These are phyloP conservation scores for Microsporum canis DNA, from an alignment of 2,329 filamentous ascomycete species.

Conservation along the genomic window DNA sequence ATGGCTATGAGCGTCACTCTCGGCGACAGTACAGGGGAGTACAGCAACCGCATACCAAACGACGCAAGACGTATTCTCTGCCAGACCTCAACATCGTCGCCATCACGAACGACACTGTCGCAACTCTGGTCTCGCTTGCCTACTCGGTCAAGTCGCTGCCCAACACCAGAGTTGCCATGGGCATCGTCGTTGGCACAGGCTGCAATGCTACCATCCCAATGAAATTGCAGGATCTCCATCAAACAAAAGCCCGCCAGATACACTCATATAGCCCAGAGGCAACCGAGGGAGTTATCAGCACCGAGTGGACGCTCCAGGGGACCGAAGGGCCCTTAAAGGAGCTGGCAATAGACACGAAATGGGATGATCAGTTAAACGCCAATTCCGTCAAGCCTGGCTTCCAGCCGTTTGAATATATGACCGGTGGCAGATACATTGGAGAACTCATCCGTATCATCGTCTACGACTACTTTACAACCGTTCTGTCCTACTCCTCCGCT, in stretches of 20 bases:
- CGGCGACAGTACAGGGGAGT: conserved; percentile 17
- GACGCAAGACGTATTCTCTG: conserved; percentile 31
- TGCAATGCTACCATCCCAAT: conserved; percentile 66
- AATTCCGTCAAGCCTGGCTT: conserved; percentile 58
- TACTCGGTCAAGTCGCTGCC: conserved; percentile 51
- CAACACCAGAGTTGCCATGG: conserved; percentile 57
- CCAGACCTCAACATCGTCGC: conserved; percentile 57
- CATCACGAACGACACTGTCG: conserved; percentile 68
- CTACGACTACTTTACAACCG: conserved; percentile 47
- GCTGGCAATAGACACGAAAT: conserved; percentile 51
- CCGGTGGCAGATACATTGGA: conserved; percentile 59
- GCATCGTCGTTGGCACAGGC: conserved; percentile 64
- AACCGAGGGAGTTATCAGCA: conserved; percentile 58
- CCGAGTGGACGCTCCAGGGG: conserved; percentile 68
- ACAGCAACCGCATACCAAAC: conserved; percentile 17
- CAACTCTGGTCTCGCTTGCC: conserved; percentile 64
- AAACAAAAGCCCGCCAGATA: conserved; percentile 44
- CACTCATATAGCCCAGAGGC: conserved; percentile 38
- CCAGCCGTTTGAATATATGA: conserved; percentile 71
- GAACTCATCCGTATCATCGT: conserved; percentile 60
- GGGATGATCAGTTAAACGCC: conserved; percentile 55
- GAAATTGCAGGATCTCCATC: conserved; percentile 48
- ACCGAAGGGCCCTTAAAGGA: conserved; percentile 52
- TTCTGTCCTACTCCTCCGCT: conserved; percentile 29
- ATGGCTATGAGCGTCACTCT: conserved; percentile 35